Conservation (phyloP, 2,329 filamentous ascomycete genomes). For the Hypoxylon rubiginosum region DNA sequence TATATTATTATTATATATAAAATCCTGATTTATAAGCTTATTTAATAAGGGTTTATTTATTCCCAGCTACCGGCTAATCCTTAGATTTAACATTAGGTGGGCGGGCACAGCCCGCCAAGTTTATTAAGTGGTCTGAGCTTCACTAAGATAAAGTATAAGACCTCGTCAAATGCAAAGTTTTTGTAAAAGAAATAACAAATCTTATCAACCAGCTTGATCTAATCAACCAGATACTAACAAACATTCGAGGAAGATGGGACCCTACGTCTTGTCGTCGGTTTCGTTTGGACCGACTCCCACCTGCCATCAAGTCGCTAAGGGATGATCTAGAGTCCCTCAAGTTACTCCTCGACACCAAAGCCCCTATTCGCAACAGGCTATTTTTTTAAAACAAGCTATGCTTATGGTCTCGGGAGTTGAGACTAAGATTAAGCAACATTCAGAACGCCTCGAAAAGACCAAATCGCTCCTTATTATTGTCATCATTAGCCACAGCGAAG, state of each 20-base stretch:
- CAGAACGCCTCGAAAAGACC: slow-evolving; percentile 1
- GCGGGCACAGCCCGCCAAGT: no score
- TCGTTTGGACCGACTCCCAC: neutral
- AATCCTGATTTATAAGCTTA: no score
- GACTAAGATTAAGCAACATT: neutral
- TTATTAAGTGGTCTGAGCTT: no score
- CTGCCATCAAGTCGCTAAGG: neutral
- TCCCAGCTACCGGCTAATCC: no score
- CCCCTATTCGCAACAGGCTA: neutral
- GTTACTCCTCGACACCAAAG: neutral
- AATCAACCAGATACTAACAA: neutral
- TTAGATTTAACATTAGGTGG: no score
- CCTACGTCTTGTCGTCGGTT: neutral
- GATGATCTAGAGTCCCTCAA: neutral
- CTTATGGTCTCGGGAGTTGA: neutral
- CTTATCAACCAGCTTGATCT: slow-evolving; percentile 11
- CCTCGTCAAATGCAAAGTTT: slow-evolving; percentile 10
- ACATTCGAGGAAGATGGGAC: slow-evolving; percentile 2
- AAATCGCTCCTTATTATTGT: neutral
- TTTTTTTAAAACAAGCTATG: neutral
- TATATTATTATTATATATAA: no score
- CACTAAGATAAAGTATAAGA: no score
- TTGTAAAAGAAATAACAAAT: slow-evolving; percentile 6
- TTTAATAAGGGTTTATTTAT: no score
- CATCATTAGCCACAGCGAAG: slow-evolving; percentile 8